Evolutionary conservation across 805 yeast species (phyloP).

Genomic region (Starmerella vaccinii): DNA sequence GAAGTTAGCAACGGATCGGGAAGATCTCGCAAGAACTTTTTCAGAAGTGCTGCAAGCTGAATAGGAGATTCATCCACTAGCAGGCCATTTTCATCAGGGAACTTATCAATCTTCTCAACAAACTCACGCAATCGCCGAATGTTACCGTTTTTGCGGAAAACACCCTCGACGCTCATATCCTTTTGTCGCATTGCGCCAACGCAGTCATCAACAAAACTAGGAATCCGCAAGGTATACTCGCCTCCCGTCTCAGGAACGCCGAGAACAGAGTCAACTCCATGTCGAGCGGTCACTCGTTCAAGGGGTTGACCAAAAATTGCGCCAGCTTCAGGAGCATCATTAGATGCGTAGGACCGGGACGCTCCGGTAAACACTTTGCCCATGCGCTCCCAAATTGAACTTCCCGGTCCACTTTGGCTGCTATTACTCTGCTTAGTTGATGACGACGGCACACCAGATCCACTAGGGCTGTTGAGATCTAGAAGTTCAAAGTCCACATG

Average conservation of each 20-base stretch:
- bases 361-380: constrained; percentile 32
- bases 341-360: not conserved
- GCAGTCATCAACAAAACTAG: constrained; percentile 77
- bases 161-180: constrained; percentile 92
- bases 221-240: constrained; percentile 58
- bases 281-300: constrained; percentile 51
- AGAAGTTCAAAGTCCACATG: constrained; percentile 21
- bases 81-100: constrained; percentile 62
- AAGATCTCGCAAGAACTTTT: constrained; percentile 81
- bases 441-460: not conserved
- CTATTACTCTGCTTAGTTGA: not conserved
- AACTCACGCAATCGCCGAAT: constrained; percentile 68
- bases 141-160: constrained; percentile 92
- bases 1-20: constrained; percentile 85
- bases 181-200: constrained; percentile 73
- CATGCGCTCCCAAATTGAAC: constrained; percentile 40
- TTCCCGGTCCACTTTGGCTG: constrained; percentile 19
- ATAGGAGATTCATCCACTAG: constrained; percentile 70
- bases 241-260: constrained; percentile 9
- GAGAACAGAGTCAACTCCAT: constrained; percentile 73
- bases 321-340: constrained; percentile 2
- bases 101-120: constrained; percentile 59
- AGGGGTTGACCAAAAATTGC: constrained; percentile 71
- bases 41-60: constrained; percentile 85
- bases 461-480: not conserved